Conservation (phyloP, 257 asterid species). For the Solanum gandarillasii region DNA sequence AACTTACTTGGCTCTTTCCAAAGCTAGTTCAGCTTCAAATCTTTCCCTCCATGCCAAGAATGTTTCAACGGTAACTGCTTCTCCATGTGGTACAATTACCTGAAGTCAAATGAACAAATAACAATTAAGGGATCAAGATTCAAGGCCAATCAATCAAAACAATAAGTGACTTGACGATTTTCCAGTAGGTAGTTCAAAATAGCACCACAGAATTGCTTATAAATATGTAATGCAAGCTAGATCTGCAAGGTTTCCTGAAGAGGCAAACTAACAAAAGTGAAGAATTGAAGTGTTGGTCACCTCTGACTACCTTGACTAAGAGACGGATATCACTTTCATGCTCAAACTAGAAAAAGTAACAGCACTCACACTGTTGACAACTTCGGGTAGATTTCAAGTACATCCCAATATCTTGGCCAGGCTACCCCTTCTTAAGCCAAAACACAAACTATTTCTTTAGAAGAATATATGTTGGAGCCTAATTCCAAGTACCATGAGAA, state of each 20-base stretch:
- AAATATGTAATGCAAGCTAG: neutral
- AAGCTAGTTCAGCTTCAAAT: constrained; percentile 97
- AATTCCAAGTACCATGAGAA: neutral
- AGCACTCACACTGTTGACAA: neutral
- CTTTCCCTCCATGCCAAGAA: constrained; percentile 98
- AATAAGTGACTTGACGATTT: neutral
- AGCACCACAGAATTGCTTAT: neutral
- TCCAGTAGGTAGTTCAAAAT: neutral
- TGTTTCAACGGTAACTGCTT: constrained; percentile 84
- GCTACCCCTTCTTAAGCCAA: neutral
- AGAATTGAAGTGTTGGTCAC: neutral
- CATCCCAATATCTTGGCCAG: neutral
- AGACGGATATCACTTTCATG: neutral
- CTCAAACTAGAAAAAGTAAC: neutral
- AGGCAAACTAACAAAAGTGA: neutral
- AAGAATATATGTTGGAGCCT: neutral
- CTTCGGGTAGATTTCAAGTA: neutral
- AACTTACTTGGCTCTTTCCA: constrained; percentile 95
- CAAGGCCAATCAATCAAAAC: neutral
- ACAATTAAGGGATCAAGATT: neutral
- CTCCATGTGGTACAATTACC: constrained; percentile 95
- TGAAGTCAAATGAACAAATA: constrained; percentile 23
- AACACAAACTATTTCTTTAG: neutral
- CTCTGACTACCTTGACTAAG: neutral
- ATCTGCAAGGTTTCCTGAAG: neutral